Base-by-base conservation (phyloP, 2,329 filamentous ascomycete species). In the Stagonosporopsis vannaccii region DNA sequence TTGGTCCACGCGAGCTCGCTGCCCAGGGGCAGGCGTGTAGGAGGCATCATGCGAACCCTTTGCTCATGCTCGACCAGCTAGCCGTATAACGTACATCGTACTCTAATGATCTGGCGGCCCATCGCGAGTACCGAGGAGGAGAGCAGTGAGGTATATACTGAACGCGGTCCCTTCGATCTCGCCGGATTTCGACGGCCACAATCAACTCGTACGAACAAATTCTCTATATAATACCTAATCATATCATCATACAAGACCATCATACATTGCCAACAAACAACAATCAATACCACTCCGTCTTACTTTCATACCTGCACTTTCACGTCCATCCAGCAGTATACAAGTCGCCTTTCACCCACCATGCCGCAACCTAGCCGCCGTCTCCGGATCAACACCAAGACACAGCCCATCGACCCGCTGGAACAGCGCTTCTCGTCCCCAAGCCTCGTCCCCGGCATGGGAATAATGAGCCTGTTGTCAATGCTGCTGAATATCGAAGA, bases 401-500 rank as follows among this genome's bases (percentile, higher is more conserved):
- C 42, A 1, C 55, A 36, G n/a, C 43, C 49, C 1, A 35, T 58
- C 39, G 55, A 58, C 28, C 43, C 49, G 4, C 55, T 58, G 23
- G 48, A 58, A 17, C 55, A 58, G n/a, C 55, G 55, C 28, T 58
- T 58, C 49, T 52, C 48, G n/a, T 52, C 55, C 2, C 48, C 55
- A 9, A 52, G 49, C 22, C 44, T 58, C 3, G 55, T 58, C 5
- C 55, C 55, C 5, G 55, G 55, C 32, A 58, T 53, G 48, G 55
- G 55, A 26, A 52, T 58, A n/a, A 53, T 58, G 48, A 58, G 55
- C 19, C 40, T 58, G 22, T 37, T 58, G 26, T 52, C 43, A 3
- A 58, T 58, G 55, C 55, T 58, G 2, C 43, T 58, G 6, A 49
- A 58, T 33, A 58, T 58, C 20, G 55, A 58, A 13, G 55, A 58